A percentile compares a stretch with the other conserved stretches of the same genome.
phyloP scores from a whole-genome alignment of 768 basidiomycete species.

The Fibroporia radiculosa region DNA sequence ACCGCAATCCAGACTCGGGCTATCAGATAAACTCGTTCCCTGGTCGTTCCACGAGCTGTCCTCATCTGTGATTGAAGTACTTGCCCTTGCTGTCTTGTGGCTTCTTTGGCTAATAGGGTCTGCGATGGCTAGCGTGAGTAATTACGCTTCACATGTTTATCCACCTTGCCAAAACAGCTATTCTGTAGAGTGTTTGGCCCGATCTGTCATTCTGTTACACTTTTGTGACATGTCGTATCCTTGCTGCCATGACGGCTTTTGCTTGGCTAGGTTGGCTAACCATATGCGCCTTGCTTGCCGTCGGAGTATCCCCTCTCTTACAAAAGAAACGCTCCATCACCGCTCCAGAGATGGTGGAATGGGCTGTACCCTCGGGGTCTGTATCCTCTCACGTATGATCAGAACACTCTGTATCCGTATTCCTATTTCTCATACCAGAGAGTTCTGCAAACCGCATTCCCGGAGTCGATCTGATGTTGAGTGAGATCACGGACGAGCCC shows the following conservation, averaged over 20 bases:
- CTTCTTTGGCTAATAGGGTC: conserved; percentile 25
- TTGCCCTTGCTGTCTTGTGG: conserved; percentile 17
- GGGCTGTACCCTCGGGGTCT: conserved; percentile 2
- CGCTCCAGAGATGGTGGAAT: conserved; percentile 11
- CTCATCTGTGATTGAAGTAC: conserved; percentile 13
- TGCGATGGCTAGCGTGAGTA: conserved; percentile 19
- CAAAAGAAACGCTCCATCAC: conserved; percentile 6
- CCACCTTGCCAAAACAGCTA: background rate
- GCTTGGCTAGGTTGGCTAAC: conserved; percentile 24
- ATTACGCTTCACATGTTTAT: background rate
- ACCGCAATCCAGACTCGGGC: background rate
- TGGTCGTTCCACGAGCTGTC: background rate
- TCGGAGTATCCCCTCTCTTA: conserved; percentile 10
- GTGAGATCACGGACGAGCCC: too few species aligned
- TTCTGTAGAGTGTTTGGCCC: conserved; percentile 21
- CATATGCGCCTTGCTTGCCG: conserved; percentile 16
- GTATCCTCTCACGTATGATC: background rate
- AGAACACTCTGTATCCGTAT: too few species aligned
- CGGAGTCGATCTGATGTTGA: too few species aligned
- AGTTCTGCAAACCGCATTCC: too few species aligned
- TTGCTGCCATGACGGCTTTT: conserved; percentile 25
- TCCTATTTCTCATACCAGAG: too few species aligned
- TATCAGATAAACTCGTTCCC: background rate
- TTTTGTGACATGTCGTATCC: conserved; percentile 20
- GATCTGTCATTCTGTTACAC: conserved; percentile 20